phyloP scores from a whole-genome alignment of 768 basidiomycete genomes.

The Hygrocybe coccinea region DNA sequence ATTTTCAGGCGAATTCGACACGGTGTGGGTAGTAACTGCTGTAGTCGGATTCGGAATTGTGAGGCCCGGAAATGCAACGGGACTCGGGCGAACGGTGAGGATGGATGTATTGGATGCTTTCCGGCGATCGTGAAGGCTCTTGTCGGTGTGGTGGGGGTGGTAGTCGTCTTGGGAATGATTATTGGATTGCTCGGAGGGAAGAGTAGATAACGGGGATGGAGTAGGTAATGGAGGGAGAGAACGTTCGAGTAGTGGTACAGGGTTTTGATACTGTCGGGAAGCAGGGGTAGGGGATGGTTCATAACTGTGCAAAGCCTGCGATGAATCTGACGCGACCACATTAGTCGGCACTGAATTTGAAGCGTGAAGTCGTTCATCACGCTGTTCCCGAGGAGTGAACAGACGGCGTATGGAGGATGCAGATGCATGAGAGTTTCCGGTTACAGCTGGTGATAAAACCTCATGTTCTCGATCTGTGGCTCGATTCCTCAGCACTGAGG shows the following conservation, averaged over 20 bases:
- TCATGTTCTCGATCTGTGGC: not conserved
- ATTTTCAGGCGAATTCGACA: constrained; percentile 42
- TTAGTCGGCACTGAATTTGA: constrained; percentile 11
- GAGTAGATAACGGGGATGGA: constrained; percentile 53
- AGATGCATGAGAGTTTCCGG: constrained; percentile 19
- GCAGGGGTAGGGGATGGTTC: constrained; percentile 45
- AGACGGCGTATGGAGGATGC: constrained; percentile 46
- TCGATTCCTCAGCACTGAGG: constrained; percentile 24
- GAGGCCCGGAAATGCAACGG: constrained; percentile 50
- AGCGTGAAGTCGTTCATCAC: constrained; percentile 36
- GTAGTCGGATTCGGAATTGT: constrained; percentile 61
- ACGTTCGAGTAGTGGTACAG: constrained; percentile 31
- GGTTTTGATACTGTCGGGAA: constrained; percentile 23
- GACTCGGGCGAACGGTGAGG: constrained; percentile 27
- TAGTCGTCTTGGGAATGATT: no score
- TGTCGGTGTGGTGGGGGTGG: constrained; percentile 6
- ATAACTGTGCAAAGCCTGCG: constrained; percentile 37
- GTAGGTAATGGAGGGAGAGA: constrained; percentile 47
- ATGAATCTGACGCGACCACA: constrained; percentile 36
- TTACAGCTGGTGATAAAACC: not conserved
- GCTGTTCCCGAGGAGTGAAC: constrained; percentile 54
- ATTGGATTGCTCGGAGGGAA: constrained; percentile 56
- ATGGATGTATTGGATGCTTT: constrained; percentile 36
- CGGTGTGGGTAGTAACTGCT: constrained; percentile 61
- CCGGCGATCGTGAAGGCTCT: constrained; percentile 21